phyloP scores from a whole-genome alignment of 805 yeast species.

The Candida xyloterini region DNA sequence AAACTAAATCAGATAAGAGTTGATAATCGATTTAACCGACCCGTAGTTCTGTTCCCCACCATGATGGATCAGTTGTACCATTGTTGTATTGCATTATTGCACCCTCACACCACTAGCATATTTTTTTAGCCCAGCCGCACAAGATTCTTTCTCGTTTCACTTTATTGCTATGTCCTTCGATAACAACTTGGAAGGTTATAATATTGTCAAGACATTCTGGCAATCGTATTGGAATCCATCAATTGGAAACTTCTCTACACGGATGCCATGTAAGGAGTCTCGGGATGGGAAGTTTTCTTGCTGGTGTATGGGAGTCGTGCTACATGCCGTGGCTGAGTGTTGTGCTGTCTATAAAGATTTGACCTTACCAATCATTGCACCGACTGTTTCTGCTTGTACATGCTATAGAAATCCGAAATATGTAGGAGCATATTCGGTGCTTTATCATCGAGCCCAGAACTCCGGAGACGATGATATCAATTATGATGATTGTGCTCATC shows the following conservation, averaged over 20 bases:
- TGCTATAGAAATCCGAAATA: conserved; percentile 48
- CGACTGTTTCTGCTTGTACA: conserved; percentile 47
- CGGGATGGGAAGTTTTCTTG: conserved; percentile 55
- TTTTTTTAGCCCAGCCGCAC: neutral
- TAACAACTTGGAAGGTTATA: conserved; percentile 36
- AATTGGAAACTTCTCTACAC: conserved; percentile 39
- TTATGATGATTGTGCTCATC: conserved; percentile 74
- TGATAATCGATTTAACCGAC: too few relatives aligned
- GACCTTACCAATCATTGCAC: conserved; percentile 50
- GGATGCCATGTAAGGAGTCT: conserved; percentile 40
- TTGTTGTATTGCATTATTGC: neutral
- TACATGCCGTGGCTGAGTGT: conserved; percentile 66
- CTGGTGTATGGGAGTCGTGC: conserved; percentile 67
- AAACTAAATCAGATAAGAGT: too few relatives aligned
- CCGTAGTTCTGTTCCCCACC: too few relatives aligned
- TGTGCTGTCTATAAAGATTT: conserved; percentile 53
- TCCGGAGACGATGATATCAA: conserved; percentile 60
- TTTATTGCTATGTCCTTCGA: conserved; percentile 23
- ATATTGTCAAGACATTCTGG: conserved; percentile 42
- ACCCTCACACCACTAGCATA: neutral
- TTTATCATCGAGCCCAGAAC: conserved; percentile 51
- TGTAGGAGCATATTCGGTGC: conserved; percentile 64
- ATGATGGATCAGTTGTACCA: too few relatives aligned
- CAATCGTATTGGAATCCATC: conserved; percentile 38
- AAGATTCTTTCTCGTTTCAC: neutral